Base-by-base conservation (phyloP, 2,329 filamentous ascomycete genomes). In the Pseudogymnoascus sp. region DNA sequence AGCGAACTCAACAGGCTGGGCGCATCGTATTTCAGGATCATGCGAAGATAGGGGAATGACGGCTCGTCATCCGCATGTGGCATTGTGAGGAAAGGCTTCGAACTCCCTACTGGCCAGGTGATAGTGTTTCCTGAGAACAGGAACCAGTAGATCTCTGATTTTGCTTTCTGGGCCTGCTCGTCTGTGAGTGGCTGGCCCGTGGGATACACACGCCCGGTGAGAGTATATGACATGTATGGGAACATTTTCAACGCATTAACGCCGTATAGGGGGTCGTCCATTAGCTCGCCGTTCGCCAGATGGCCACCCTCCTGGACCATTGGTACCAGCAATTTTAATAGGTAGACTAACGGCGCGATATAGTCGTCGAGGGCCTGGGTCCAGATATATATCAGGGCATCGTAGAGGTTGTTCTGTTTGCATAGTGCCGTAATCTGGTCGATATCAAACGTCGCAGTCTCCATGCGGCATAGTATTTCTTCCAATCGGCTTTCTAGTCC, bases 371-470 rank as follows among this genome's bases (percentile, higher is more conserved):
- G 79, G 2, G 92, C 92, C 75, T 91, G 89, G 66, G 96, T 98
- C 95, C 95, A 99, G 63, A 99, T 90, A 74, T 98, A 97, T 48
- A 96, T 92, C 64, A 97, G 84, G 1, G 95, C 96, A 76, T 99
- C 96, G 73, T 97, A 99, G 3, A 99, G 83, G 68, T 89, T 86
- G 74, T 98, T 88, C 73, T 93, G 89, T 75, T 95, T 96, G 81
- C 95, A 99, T 23, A 99, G 80, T 11, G 84, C 83, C 0, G 93
- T 97, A 65, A 96, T 86, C 75, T 98, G 91, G 73, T 99, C 93
- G 69, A 99, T 87, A 73, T 99, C 96, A 73, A 99, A 87, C 0
- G 92, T 96, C 13, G 85, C 81, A 1, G 93, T 96, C 71, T 96
- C 89, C 77, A 99, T 88, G 68, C 93, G 88, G 74, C 93, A 98